These are phyloP conservation scores for Gossypium arboreum DNA, from an alignment of 345 rosid genomes.

Conservation along the genomic window DNA sequence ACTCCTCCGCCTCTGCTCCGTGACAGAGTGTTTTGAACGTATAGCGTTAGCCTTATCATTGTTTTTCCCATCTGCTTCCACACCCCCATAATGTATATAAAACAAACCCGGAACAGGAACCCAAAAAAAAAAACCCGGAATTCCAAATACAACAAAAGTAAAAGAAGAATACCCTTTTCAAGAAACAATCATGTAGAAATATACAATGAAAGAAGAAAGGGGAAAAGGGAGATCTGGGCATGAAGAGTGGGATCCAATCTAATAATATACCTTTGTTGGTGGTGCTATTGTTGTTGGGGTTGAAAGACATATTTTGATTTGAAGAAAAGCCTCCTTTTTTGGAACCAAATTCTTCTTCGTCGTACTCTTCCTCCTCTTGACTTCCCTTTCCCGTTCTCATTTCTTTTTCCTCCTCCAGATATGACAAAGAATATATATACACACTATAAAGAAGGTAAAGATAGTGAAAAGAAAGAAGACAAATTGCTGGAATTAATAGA, in stretches of 20 bases:
- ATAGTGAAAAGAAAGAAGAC: background rate
- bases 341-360: slow-evolving; percentile 64
- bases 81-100: background rate
- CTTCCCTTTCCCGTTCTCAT: slow-evolving; percentile 72
- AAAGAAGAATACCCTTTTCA: background rate
- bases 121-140: slow-evolving; percentile 9
- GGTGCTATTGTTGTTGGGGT: slow-evolving; percentile 18
- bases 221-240: background rate
- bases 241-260: slow-evolving; percentile 34
- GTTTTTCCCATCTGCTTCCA: slow-evolving; percentile 61
- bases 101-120: background rate
- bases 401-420: slow-evolving; percentile 9
- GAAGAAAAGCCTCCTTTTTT: slow-evolving; percentile 59
- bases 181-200: background rate
- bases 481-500: background rate
- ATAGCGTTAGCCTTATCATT: slow-evolving; percentile 66
- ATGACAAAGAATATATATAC: background rate
- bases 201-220: background rate
- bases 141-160: slow-evolving; percentile 6
- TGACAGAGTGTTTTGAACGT: slow-evolving; percentile 93
- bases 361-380: slow-evolving; percentile 81
- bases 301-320: slow-evolving; percentile 19
- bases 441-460: background rate
- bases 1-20: slow-evolving; percentile 93
- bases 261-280: slow-evolving; percentile 38